Base-by-base conservation (phyloP, 768 basidiomycete genomes). In the Naganishia randhawae region DNA sequence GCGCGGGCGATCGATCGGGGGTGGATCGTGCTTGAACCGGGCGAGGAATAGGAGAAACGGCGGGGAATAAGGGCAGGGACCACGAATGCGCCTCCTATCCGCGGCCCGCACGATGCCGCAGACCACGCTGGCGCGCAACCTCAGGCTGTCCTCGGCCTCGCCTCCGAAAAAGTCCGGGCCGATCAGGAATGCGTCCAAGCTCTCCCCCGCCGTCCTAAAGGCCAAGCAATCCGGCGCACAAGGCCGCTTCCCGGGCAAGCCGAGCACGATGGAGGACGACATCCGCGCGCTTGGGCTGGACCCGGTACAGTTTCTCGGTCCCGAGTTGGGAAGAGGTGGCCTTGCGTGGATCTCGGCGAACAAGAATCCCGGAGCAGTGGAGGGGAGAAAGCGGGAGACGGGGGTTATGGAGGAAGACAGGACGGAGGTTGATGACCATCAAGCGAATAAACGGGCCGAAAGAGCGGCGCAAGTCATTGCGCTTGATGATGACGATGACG, bases 161-260 rank as follows among this genome's bases (percentile, higher is more conserved):
- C 66, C 66, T 22, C n/a, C 41, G 29, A 55, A 41, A 11, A 67
- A 37, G 19, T 2, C 13, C 17, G 27, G 22, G 22, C 11, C 54
- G 31, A 29, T 61, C 14, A 67, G 61, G 31, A 67, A 67, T 19
- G 45, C 39, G 19, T 32, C 41, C 39, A 67, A 67, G 33, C 54
- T 67, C 6, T 57, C 66, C 29, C 66, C 66, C 19, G 53, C 53
- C 16, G 53, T 67, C 9, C 37, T 55, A 9, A 55, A 54, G 22
- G 66, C 66, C 13, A 67, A 67, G 22, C 41, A 45, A 32, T 32
- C 53, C 27, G 66, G 66, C n/a, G 32, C 29, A 11, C 66, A 67
- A 39, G 66, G 66, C 16, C 39, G 48, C 16, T 67, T 67, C 25
- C 25, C 41, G 1, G 66, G 66, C 4, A 41, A 48, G 9, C 25